Evolutionary conservation across 768 basidiomycete genomes (phyloP), one percentile per base, ranked within the genome.

Genomic region (Boletus vinaceobasis): DNA sequence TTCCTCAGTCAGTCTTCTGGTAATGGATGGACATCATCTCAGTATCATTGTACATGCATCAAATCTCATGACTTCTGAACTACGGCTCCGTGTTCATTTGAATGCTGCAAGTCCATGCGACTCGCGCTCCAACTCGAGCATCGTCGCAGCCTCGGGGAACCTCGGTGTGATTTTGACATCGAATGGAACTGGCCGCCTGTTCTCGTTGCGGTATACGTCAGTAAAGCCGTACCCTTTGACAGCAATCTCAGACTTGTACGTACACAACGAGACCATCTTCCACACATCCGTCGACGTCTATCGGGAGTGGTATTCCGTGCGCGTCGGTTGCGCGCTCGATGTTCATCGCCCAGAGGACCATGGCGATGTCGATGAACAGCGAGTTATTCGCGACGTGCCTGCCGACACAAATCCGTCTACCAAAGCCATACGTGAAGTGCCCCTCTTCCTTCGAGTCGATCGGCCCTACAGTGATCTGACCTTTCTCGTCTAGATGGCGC

Each of bases 341-440:
- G 23, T 61, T 56, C 48, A 52, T 59, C 7, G 69, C 66, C 57
- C 61, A 66, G 37, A 75, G 60, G 6, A 69, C 50, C 32, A 59
- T 53, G 17, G 73, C 73, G 26, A 72, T 65, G 31, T 62, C 59
- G 33, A 74, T 71, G 52, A 73, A 75, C 32, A 75, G 42, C 15
- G 68, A 64, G 14, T 69, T 57, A 48, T 72, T 70, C 1, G 74
- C 74, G 19, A 74, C 55, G 49, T 71, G 62, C 23, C 62, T 57
- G 15, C 74, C 74, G 17, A 66, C 60, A 49, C 74, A 75, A 15
- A 71, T 69, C 43, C 55, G 51, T 32, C 51, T 53, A 0, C 55
- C 55, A 48, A 56, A 56, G 0, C 55, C 52, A 29, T 56, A 56
- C 27, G 52, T 43, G 14, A 51, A 54, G 35, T 53, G 45, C 0